Percentiles rank a stretch among this genome's conserved stretches.
Evolutionary conservation across 139 green algal genomes (phyloP).

Genomic region (Zygnema cylindricum): DNA sequence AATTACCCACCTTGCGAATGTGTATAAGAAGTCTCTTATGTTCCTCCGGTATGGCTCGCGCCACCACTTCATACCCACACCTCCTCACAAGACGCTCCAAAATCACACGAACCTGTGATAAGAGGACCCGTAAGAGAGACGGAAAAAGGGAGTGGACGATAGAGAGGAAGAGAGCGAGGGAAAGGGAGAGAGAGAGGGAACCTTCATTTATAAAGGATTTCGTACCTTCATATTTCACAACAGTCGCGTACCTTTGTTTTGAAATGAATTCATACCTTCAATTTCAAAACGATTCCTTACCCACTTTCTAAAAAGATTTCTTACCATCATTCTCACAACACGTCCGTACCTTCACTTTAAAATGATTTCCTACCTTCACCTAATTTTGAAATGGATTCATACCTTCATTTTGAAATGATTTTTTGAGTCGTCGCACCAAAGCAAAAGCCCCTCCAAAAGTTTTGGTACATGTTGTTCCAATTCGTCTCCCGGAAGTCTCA

Average conservation of each 20-base stretch:
- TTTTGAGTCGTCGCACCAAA: constrained; percentile 87
- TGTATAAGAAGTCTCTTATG: constrained; percentile 83
- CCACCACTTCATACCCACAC: constrained; percentile 86
- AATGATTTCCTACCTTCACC: too few relatives aligned
- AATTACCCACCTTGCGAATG: constrained; percentile 81
- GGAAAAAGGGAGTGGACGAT: not conserved
- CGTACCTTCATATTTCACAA: too few relatives aligned
- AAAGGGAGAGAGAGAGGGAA: constrained; percentile 13
- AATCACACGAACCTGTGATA: constrained; percentile 75
- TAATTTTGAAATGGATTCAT: not conserved
- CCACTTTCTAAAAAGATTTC: too few relatives aligned
- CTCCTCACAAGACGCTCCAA: constrained; percentile 86
- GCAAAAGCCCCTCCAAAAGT: constrained; percentile 87
- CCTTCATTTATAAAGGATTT: too few relatives aligned
- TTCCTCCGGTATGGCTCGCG: constrained; percentile 73
- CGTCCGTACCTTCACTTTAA: too few relatives aligned
- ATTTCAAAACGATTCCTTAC: too few relatives aligned
- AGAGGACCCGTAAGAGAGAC: constrained; percentile 3
- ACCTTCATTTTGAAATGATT: constrained; percentile 97
- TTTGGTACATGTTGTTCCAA: constrained; percentile 73
- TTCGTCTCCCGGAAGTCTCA: constrained; percentile 78
- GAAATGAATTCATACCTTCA: too few relatives aligned
- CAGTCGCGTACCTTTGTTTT: too few relatives aligned
- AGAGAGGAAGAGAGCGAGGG: not conserved
- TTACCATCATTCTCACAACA: too few relatives aligned